Evolutionary conservation across 257 asterid species (phyloP), one percentile per base, ranked within the genome.

Genomic region (Solanum okadae): DNA sequence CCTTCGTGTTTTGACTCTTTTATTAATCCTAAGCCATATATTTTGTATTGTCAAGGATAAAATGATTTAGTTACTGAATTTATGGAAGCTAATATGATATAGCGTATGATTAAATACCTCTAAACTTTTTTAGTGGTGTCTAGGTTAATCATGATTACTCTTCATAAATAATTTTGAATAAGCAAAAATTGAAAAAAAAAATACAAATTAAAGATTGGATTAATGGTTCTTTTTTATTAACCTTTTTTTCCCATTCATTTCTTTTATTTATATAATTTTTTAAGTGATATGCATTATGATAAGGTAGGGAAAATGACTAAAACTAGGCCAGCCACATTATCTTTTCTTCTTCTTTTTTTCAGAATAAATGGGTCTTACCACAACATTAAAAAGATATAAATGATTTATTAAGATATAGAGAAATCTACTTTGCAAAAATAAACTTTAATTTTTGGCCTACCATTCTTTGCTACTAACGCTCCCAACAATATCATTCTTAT

Each of bases 391-490:
- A 81, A 49, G 29, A 81, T 46, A 29, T 49, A 81, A 5, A 81
- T 81, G 70, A 81, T 81, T 27, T 49, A 81, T 81, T 37, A 81
- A 93, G 91, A 93, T 90, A 87, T 56, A 82, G 76, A 90, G 91
- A 92, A 90, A 92, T 87, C 88, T 22, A 89, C 93, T 91, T 82
- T 90, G 70, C 29, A 46, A 82, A 88, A 81, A 81, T 81, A 81
- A 81, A 52, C 70, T 81, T 81, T 89, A 88, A 68, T 68, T 34
- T 86, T 78, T 78, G 81, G 91, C 96, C 95, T 95, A 93, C 95
- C 93, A 90, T 92, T 93, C 37, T 89, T 56, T 88, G 91, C 86
- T 84, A 34, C 71, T 90, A 90, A 93, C 93, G 98, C 96, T 94
- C 86, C 98, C 98, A 90, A 89, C 86, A 87, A 79, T 88, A 90